A percentile compares a stretch with the other conserved stretches of the same genome.
These are phyloP conservation scores for Periconia digitata DNA, from an alignment of 2,329 filamentous ascomycete genomes.

Conservation along the genomic window DNA sequence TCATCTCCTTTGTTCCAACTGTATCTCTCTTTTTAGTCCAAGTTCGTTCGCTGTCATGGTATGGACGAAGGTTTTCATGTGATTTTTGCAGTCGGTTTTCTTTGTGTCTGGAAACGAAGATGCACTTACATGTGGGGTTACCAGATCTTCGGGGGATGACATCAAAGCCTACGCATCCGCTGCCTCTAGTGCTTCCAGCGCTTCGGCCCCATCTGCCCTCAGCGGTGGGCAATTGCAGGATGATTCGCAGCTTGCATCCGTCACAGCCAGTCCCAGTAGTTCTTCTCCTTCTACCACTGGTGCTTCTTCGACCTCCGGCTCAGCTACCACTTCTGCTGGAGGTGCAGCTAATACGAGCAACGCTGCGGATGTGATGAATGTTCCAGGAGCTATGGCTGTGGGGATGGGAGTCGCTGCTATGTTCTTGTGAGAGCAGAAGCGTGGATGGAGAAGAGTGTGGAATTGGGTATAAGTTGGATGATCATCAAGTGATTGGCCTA, in stretches of 20 bases:
- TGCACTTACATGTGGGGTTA: not conserved
- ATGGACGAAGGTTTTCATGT: not conserved
- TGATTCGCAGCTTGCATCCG: constrained; percentile 15
- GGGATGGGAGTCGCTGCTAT: constrained; percentile 5
- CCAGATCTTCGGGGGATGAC: not conserved
- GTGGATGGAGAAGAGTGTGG: not conserved
- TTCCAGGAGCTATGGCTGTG: constrained; percentile 1
- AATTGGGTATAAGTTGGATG: not conserved
- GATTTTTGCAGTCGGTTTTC: not conserved
- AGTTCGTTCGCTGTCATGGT: not conserved
- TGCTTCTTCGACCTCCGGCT: not conserved
- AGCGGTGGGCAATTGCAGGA: constrained; percentile 17
- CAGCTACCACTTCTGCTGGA: not conserved
- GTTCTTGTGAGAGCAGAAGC: constrained; percentile 1
- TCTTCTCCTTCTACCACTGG: not conserved
- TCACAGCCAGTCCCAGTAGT: constrained; percentile 7
- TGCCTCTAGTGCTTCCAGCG: constrained; percentile 6
- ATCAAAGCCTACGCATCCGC: not conserved
- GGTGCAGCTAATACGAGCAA: not conserved
- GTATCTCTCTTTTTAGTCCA: not conserved
- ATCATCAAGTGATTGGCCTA: not conserved
- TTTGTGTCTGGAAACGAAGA: constrained; percentile 7
- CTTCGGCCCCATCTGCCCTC: constrained; percentile 2
- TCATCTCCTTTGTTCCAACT: not conserved
- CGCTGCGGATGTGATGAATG: not conserved